Evolutionary conservation across 345 rosid genomes (phyloP), one percentile per base, ranked within the genome.

Genomic region (Balakata baccata): DNA sequence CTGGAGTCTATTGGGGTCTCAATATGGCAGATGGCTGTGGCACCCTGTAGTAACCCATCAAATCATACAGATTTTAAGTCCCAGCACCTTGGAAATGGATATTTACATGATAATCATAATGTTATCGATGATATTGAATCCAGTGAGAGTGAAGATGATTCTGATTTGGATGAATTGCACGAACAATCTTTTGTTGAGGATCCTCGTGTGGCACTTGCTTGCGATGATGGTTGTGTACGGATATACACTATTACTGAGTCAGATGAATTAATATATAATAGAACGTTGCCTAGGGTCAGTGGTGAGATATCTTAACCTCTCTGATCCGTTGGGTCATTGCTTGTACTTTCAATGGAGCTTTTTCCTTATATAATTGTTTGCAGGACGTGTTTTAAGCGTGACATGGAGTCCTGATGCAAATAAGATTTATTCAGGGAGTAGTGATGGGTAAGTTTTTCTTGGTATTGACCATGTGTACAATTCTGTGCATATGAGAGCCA

Each of bases 11-110:
- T 81, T 80, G 98, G 90, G 64, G 77, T 80, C 68, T 86, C 98
- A 64, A 90, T 94, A 79, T 94, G 98, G 98, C 97, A 92, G 83
- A 89, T 92, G 92, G 92, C 97, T 47, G 79, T 89, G 66, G 83
- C 91, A 51, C 95, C 95, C 0, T 38, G 49, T 53, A 68, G 60
- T 72, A 54, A 74, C 54, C 46, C 52, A 16, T 72, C 47, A 18
- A 8, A 37, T 64, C 43, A 72, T 61, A 38, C 82, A 66, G 88
- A 79, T 79, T 65, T 61, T 51, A 76, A 76, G 52, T 37, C 84
- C 51, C 78, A 53, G 45, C 82, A 73, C 59, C 66, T 81, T 77
- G 89, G 77, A 77, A 92, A 89, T 84, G 96, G 89, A 49, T 62
- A 68, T 78, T 22, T 83, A 57, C 82, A 81, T 77, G 85, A 75